Conservation (phyloP, 2,329 filamentous ascomycete genomes). For the Calonectria pseudoturangicola region DNA sequence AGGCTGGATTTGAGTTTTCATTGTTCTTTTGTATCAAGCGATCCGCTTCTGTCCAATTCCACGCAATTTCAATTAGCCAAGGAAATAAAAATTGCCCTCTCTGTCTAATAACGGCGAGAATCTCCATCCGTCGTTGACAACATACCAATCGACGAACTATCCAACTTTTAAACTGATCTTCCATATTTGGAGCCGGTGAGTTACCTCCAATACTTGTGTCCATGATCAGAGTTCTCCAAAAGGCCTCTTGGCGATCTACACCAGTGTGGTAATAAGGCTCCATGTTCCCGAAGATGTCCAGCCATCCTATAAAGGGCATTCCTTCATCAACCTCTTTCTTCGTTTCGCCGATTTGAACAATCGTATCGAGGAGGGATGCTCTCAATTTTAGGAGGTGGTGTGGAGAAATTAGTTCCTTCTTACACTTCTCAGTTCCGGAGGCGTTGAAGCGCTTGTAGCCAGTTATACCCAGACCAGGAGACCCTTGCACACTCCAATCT, state of each 20-base stretch:
- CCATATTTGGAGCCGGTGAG: background rate
- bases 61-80: background rate
- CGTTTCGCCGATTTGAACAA: background rate
- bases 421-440: background rate
- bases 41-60: background rate
- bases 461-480: background rate
- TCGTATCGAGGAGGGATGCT: background rate
- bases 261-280: background rate
- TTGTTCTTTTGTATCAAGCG: background rate
- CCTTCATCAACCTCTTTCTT: background rate
- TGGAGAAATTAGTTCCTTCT: background rate
- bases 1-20: background rate
- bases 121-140: background rate
- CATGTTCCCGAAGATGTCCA: background rate
- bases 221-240: background rate
- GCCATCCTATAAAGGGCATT: background rate
- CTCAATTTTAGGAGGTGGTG: background rate
- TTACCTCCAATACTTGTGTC: background rate
- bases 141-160: background rate
- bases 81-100: background rate
- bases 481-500: conserved; percentile 3
- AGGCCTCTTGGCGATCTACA: background rate
- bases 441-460: conserved; percentile 5
- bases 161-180: background rate
- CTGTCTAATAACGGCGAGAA: background rate